A percentile compares a stretch with the other conserved stretches of the same genome.
phyloP scores from a whole-genome alignment of 1,284 basidiomycete genomes.

The Cystobasidium slooffiae region DNA sequence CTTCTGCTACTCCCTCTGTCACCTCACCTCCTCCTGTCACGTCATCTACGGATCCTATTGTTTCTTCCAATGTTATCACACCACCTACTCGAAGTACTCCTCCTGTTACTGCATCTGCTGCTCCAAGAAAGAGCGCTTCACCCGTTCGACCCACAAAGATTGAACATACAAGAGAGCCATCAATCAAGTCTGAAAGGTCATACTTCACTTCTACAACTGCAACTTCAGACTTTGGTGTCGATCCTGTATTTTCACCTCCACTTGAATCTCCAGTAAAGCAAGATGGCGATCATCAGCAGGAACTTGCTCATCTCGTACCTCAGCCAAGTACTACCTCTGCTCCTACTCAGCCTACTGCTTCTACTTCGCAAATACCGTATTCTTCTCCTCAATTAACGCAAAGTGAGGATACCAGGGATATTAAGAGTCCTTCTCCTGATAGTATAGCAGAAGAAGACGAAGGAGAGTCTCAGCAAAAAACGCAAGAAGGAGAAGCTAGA shows the following conservation, averaged over 20 bases:
- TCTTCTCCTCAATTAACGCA: neutral
- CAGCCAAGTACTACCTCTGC: neutral
- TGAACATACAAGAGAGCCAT: conserved; percentile 17
- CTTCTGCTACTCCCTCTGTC: neutral
- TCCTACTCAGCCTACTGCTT: conserved; percentile 2
- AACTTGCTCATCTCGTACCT: neutral
- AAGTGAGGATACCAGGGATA: neutral
- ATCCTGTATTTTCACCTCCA: conserved; percentile 30
- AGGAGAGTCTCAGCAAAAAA: neutral
- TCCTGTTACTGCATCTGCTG: neutral
- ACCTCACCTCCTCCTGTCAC: neutral
- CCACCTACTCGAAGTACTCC: neutral
- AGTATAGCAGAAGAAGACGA: neutral
- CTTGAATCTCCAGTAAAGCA: neutral
- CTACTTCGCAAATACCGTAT: neutral
- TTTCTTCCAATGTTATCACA: neutral
- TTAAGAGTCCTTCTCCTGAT: neutral
- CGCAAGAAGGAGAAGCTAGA: neutral
- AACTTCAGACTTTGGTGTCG: conserved; percentile 13
- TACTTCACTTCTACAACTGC: conserved; percentile 20
- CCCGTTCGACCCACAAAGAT: neutral
- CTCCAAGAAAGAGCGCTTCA: neutral
- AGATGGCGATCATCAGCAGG: neutral
- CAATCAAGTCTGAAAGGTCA: conserved; percentile 30
- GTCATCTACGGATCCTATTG: neutral